Base-by-base conservation (phyloP, 164 flowering plant genomes). In the Stephania cephalantha region DNA sequence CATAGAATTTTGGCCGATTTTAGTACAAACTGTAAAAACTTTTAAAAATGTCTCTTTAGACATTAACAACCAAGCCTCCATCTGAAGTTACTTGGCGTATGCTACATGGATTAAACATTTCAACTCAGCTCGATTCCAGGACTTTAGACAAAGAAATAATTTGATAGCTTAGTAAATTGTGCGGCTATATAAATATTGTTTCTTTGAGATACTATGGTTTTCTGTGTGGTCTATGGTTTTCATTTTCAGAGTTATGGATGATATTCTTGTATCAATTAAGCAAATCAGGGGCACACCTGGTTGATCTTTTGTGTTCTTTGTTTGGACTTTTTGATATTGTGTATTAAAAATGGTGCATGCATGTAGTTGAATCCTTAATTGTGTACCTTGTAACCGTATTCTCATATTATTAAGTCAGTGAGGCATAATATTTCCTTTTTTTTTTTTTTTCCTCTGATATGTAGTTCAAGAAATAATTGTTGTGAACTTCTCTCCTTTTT, bases 401-500 rank as follows among this genome's bases (percentile, higher is more conserved):
- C 61, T 53, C 61, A 53, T 53, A 53, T 53, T 8, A 3, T 53
- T 53, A 35, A 12, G 5, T 53, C 25, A n/a, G 3, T 61, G 5
- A n/a, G 66, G 66, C 18, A 61, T 4, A 35, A 35, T 35, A 35
- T 35, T 35, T 35, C 4, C 42, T 2, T 35, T n/a, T 25, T 61
- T 9, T 61, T 61, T 61, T 20, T 61, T 9, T 61, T 25, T 61
- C 9, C 20, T 61, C 66, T 61, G 15, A 9, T 61, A 18, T 61
- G 66, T 20, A 35, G 7, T 20, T 22, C 15, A 20, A 35, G 42
- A 77, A 46, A 46, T 52, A 52, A 30, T 29, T 29, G 58, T 65
- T 74, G 58, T 71, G 20, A 0, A 63, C 73, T 61, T 61, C 66
- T 9, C 68, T 64, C 58, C 52, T n/a, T 72, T 7, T 25, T 53